Evolutionary conservation across 768 basidiomycete species (phyloP), one percentile per base, ranked within the genome.

Genomic region (Trametes cubensis): DNA sequence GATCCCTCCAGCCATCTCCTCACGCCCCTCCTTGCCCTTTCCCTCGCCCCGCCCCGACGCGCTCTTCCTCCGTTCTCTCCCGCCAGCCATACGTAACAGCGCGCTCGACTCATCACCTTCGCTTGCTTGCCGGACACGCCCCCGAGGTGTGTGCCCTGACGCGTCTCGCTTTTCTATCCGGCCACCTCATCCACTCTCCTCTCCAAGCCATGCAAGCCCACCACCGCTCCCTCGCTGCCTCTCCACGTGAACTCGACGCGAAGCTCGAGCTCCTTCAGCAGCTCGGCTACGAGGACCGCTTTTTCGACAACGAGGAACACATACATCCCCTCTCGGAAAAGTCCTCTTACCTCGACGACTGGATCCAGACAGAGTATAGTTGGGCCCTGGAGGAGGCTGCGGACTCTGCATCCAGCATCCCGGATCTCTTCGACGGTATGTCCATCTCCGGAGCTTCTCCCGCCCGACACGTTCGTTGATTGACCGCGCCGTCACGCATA

Each of bases 251-350:
- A 26, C 52, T 66, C 40, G 64, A 68, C 67, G 62, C 67, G 62
- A 68, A 68, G 26, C 67, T 66, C 53, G 64, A 68, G 57, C 60
- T 66, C 7, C 44, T 68, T 4, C 62, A 65, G 61, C 64, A 68
- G 57, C 64, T 68, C 55, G 62, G 67, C 57, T 58, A 63, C 30
- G 55, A 39, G 7, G 51, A 51, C n/a, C 46, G 55, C 55, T 64
- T 60, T 44, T 60, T 45, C 39, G 46, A 50, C 55, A 38, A 58
- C 26, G 55, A 60, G 40, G 44, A 56, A 20, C 56, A 60, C 60
- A 45, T 59, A 64, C 51, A 61, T 39, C 58, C 54, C 34, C 34
- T 62, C 26, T 47, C 59, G 17, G 61, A 62, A 47, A 58, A 46
- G 44, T 15, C 28, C 21, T 52, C 62, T 21, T 61, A 56, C 54